Evolutionary conservation across 139 green algal genomes (phyloP), one percentile per base, ranked within the genome.

Genomic region (Helicosporidium sp.): DNA sequence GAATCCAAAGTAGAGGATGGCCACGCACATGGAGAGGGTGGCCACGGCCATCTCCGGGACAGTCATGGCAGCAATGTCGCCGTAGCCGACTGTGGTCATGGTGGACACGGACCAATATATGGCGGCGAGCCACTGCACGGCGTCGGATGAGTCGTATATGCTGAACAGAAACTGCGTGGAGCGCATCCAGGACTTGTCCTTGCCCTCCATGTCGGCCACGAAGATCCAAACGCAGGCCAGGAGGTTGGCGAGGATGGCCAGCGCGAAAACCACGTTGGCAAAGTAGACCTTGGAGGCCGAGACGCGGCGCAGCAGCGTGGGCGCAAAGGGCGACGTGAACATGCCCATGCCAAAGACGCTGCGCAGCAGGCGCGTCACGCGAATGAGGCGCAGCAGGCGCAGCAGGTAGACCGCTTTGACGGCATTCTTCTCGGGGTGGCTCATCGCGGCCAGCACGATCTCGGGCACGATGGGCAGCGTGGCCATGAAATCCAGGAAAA

Each of bases 361-460:
- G 39, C 41, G 24, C 39, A 43, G 37, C 23, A 60, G 44, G 25
- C 26, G 43, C 25, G 48, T 28, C 5, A 60, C 44, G 18, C 52
- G 44, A 15, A 39, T 10, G 18, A 60, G 43, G 52, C 52, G 52
- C 35, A 60, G 44, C 44, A 60, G 44, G 44, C 52, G 52, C 44
- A 60, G 52, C 43, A 13, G 13, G 22, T 52, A 60, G 26, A 60
- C 33, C 20, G 27, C 44, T 19, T 13, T 23, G 16, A 19, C 6
- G 27, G 7, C 6, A 25, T 24, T 35, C 16, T 24, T 6, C 25
- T 6, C 5, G 43, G 20, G 6, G 10, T 24, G 15, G 10, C 10
- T 19, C 26, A 47, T 23, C 2, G 23, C 17, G 20, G 22, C 40
- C 6, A 48, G 5, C 2, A 57, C 29, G 7, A 57, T 16, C 31